Base-by-base conservation (phyloP, 768 basidiomycete genomes). In the Boletellus ananas region DNA sequence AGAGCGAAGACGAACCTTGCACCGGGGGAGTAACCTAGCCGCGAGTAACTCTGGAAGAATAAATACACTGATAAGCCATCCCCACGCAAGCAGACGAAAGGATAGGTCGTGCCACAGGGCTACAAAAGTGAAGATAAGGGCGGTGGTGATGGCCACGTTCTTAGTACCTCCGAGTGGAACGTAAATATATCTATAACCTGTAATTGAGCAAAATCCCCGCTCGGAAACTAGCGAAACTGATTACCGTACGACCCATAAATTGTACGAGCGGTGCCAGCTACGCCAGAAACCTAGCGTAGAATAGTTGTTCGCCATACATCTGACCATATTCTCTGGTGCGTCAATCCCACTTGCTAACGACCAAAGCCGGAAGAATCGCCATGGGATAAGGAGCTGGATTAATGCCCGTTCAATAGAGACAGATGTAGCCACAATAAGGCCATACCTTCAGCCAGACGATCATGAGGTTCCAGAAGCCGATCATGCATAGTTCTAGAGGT, bases 261-360 rank as follows among this genome's bases (percentile, higher is more conserved):
- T 99, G 69, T 94, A 97, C 55, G 88, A 91, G 8, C 96, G 76
- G 65, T 98, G 95, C 96, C 95, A 98, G 56, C 85, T 86, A 55
- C 93, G 71, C 96, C 96, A 98, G 69, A 99, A 98, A 0, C 93
- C 93, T 10, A 85, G 66, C 0, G 84, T 80, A 1, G 94, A 96
- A 64, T 97, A 97, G 66, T 97, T 98, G 67, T 98, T 99, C 18
- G 84, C 89, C 84, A 97, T 87, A 62, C 96, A 98, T n/a, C 96
- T 80, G 12, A 99, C 79, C 96, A 97, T 96, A 68, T 99, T 99
- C 68, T 99, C 96, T 0, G 95, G 96, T 0, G 93, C 88, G 59
- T 96, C 91, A 31, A 97, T 79, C 0, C 90, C 90, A 59, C 93
- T 90, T 6, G 81, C 66, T 18, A 98, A 72, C 3, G 94, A 86